phyloP scores from a whole-genome alignment of 1,284 basidiomycete genomes.

The Naganishia cerealis region DNA sequence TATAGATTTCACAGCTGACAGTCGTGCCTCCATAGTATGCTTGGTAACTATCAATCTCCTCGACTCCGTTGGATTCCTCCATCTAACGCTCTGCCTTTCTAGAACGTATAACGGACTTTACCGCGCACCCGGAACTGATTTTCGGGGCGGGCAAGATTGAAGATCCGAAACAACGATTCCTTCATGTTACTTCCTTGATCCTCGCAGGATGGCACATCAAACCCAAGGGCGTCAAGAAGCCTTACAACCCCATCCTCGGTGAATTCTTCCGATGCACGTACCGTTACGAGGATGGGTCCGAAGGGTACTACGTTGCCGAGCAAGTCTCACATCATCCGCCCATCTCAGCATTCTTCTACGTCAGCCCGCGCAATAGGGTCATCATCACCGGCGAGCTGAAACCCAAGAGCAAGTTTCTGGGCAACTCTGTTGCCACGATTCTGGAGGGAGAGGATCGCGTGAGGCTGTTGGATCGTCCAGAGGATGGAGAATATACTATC shows the following conservation, averaged over 20 bases:
- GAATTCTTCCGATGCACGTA: slow-evolving; percentile 98
- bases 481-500: slow-evolving; percentile 67
- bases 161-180: slow-evolving; percentile 85
- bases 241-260: slow-evolving; percentile 96
- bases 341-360: slow-evolving; percentile 93
- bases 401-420: slow-evolving; percentile 88
- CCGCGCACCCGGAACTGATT: slow-evolving; percentile 96
- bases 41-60: slow-evolving; percentile 7
- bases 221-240: slow-evolving; percentile 99
- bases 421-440: slow-evolving; percentile 88
- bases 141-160: slow-evolving; percentile 57
- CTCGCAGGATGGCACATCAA: slow-evolving; percentile 94
- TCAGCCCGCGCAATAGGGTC: slow-evolving; percentile 80
- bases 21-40: slow-evolving; percentile 2
- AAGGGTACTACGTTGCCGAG: slow-evolving; percentile 95
- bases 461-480: slow-evolving; percentile 71
- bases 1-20: neutral
- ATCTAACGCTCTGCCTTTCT: slow-evolving; percentile 64
- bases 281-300: slow-evolving; percentile 84
- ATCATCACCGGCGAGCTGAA: slow-evolving; percentile 87
- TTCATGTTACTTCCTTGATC: slow-evolving; percentile 70
- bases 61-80: neutral
- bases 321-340: slow-evolving; percentile 70
- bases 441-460: slow-evolving; percentile 97
- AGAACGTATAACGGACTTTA: slow-evolving; percentile 97